Evolutionary conservation across 495 filamentous ascomycete species (phyloP).

Genomic region (Stereocaulon alpinum): DNA sequence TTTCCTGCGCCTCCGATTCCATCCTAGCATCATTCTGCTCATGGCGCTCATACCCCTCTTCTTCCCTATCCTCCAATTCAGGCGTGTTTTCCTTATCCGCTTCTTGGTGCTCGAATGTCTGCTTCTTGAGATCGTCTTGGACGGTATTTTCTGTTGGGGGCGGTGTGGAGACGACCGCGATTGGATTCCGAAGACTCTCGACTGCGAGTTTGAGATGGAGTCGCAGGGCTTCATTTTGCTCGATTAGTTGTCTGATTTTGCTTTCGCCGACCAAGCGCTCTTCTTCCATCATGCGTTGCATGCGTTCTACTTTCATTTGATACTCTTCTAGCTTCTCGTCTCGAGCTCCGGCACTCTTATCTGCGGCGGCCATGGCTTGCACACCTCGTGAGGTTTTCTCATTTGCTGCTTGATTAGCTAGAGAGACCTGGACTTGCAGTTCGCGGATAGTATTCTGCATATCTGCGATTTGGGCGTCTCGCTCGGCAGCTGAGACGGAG

Average conservation of each 20-base stretch:
- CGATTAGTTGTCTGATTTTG: conserved; percentile 78
- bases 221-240: conserved; percentile 80
- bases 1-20: conserved; percentile 34
- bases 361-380: conserved; percentile 27
- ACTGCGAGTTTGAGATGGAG: conserved; percentile 77
- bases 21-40: conserved; percentile 31
- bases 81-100: conserved; percentile 22
- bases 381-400: conserved; percentile 22
- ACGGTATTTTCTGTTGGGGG: conserved; percentile 11
- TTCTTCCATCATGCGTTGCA: conserved; percentile 95
- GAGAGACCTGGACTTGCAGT: conserved; percentile 65
- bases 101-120: conserved; percentile 13
- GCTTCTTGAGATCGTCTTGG: conserved; percentile 7
- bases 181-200: conserved; percentile 82
- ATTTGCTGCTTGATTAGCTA: conserved; percentile 22
- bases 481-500: conserved; percentile 70
- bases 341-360: conserved; percentile 41
- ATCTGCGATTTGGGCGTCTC: conserved; percentile 83
- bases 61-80: conserved; percentile 32
- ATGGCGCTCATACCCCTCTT: conserved; percentile 31
- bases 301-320: conserved; percentile 67
- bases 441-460: conserved; percentile 88
- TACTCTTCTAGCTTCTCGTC: conserved; percentile 83
- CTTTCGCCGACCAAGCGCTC: conserved; percentile 73
- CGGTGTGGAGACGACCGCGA: conserved; percentile 42